Conservation (phyloP, 225 moss, liverwort and hornwort species). For the Sphagnum contortum region DNA sequence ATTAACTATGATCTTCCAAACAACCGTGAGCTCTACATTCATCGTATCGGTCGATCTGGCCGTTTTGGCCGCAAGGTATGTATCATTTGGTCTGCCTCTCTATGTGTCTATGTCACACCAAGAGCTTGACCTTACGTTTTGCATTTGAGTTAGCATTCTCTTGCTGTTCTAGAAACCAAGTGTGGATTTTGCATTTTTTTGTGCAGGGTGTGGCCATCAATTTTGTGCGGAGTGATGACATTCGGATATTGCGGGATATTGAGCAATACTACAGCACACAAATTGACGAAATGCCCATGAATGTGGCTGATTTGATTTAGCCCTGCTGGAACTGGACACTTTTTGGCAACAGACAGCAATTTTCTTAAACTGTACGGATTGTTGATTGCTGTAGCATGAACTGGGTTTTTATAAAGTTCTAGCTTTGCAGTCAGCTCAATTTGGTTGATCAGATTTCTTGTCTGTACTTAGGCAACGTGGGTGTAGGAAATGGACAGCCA, state of each 20-base stretch:
- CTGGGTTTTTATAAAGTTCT: too few species aligned
- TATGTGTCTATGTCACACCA: too few species aligned
- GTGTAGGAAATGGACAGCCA: too few species aligned
- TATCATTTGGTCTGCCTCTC: neutral
- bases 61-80: slow-evolving; percentile 81
- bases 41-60: slow-evolving; percentile 89
- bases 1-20: slow-evolving; percentile 89
- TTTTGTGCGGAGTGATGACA: slow-evolving; percentile 87
- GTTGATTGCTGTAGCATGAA: too few species aligned
- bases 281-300: slow-evolving; percentile 96
- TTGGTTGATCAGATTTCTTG: too few species aligned
- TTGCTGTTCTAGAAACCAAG: neutral
- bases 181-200: neutral
- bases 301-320: slow-evolving; percentile 77
- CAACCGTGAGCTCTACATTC: slow-evolving; percentile 87
- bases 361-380: too few species aligned
- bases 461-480: too few species aligned
- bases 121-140: too few species aligned
- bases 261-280: slow-evolving; percentile 95
- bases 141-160: neutral
- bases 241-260: slow-evolving; percentile 82
- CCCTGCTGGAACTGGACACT: neutral
- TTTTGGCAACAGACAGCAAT: too few species aligned
- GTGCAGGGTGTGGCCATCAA: slow-evolving; percentile 86
- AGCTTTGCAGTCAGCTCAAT: too few species aligned